A percentile compares a stretch with the other conserved stretches of the same genome.
phyloP scores from a whole-genome alignment of 371 early-diverging fungal genomes.

The Apophysomyces sp. region DNA sequence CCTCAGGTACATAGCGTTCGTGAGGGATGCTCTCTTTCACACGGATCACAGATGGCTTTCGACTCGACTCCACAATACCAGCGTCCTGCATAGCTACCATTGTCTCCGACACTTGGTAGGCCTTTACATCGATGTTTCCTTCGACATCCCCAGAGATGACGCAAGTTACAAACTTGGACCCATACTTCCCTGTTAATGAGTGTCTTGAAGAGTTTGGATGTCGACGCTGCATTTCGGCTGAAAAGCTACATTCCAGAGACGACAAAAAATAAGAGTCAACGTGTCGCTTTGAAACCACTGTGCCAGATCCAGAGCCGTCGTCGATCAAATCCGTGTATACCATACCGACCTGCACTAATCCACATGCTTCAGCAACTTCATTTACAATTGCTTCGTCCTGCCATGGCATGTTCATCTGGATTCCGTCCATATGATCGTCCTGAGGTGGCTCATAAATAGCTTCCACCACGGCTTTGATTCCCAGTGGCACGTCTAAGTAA shows the following conservation, averaged over 20 bases:
- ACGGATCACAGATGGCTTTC: slow-evolving; percentile 84
- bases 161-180: slow-evolving; percentile 92
- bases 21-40: slow-evolving; percentile 75
- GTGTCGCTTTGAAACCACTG: slow-evolving; percentile 87
- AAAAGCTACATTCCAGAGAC: slow-evolving; percentile 89
- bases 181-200: slow-evolving; percentile 77
- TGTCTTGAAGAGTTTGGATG: slow-evolving; percentile 76
- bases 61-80: slow-evolving; percentile 89
- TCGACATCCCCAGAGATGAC: slow-evolving; percentile 85
- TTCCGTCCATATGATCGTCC: slow-evolving; percentile 78
- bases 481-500: slow-evolving; percentile 92
- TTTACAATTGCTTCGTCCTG: slow-evolving; percentile 63
- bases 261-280: slow-evolving; percentile 94
- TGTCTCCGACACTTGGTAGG: slow-evolving; percentile 94
- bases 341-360: slow-evolving; percentile 88
- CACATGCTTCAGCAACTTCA: slow-evolving; percentile 73
- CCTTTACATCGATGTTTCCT: slow-evolving; percentile 83
- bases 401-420: slow-evolving; percentile 64
- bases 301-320: slow-evolving; percentile 81
- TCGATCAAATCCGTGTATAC: slow-evolving; percentile 94
- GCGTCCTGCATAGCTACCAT: slow-evolving; percentile 92
- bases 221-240: slow-evolving; percentile 86
- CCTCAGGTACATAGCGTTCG: slow-evolving; percentile 92
- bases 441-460: slow-evolving; percentile 97
- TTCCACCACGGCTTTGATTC: slow-evolving; percentile 97